Percentiles rank a stretch among this genome's conserved stretches.
Conservation (phyloP, 164 flowering plant genomes). For the Nymphaea colorata region DNA sequence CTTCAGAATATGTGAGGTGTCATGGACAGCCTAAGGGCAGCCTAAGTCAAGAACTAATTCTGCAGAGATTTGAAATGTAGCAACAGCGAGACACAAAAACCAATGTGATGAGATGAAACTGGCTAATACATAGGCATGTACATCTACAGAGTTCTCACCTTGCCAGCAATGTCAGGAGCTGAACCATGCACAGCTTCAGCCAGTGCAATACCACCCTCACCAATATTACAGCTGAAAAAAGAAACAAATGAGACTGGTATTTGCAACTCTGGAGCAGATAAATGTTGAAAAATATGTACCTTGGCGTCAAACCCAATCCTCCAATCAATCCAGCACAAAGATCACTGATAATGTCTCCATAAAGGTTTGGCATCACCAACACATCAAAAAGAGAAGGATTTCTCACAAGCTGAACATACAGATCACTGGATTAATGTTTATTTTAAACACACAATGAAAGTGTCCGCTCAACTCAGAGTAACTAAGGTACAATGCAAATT, state of each 20-base stretch:
- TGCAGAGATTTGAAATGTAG: no score
- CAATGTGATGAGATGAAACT: no score
- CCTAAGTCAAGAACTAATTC: no score
- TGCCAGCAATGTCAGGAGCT: constrained; percentile 98
- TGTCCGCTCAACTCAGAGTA: no score
- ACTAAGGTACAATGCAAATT: no score
- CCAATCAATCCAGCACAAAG: constrained; percentile 97
- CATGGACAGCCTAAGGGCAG: no score
- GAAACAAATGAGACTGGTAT: neutral
- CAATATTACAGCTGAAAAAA: constrained; percentile 72
- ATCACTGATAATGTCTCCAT: constrained; percentile 98
- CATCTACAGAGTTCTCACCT: constrained; percentile 25
- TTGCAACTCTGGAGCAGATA: neutral
- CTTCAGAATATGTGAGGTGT: no score
- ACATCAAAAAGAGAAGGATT: constrained; percentile 94
- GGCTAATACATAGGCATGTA: no score
- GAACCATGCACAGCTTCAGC: constrained; percentile 99
- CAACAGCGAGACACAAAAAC: no score
- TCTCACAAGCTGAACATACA: constrained; percentile 73
- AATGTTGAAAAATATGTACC: constrained; percentile 25
- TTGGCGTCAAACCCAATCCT: constrained; percentile 93
- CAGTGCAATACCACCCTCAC: constrained; percentile 94
- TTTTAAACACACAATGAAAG: no score
- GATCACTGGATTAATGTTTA: neutral
- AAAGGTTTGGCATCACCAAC: constrained; percentile 97